Percentiles rank a stretch among this genome's conserved stretches.
Evolutionary conservation across 1,284 basidiomycete genomes (phyloP).

Genomic region (Ustilago xerochloae): DNA sequence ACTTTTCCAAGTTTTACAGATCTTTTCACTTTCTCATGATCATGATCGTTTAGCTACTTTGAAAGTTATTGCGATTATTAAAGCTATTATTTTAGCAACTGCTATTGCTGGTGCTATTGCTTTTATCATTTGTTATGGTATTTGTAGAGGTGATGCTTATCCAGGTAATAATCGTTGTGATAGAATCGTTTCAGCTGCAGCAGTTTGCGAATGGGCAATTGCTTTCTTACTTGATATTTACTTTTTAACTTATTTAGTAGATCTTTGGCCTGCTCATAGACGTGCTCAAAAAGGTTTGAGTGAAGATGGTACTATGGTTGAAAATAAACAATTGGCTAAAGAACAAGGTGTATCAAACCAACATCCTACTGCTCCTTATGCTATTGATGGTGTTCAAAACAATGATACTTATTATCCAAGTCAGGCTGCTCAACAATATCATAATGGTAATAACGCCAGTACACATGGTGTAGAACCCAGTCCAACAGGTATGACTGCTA

Average conservation of each 20-base stretch:
- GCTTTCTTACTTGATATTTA: constrained; percentile 70
- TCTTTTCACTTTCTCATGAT: constrained; percentile 69
- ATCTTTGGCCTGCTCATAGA: constrained; percentile 61
- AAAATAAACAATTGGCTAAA: constrained; percentile 44
- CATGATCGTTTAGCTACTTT: constrained; percentile 70
- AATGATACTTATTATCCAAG: constrained; percentile 48
- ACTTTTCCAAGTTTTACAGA: constrained; percentile 71
- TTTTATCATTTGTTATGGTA: constrained; percentile 70
- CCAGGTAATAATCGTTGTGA: constrained; percentile 67
- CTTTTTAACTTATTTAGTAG: constrained; percentile 67
- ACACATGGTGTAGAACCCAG: constrained; percentile 19
- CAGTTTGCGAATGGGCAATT: constrained; percentile 63
- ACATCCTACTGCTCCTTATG: constrained; percentile 31
- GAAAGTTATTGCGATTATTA: constrained; percentile 70
- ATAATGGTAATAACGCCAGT: no score
- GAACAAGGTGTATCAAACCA: constrained; percentile 22
- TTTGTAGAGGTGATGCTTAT: constrained; percentile 53
- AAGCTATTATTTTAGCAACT: constrained; percentile 69
- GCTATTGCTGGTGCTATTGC: constrained; percentile 70
- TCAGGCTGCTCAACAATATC: constrained; percentile 25
- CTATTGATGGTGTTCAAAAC: constrained; percentile 37
- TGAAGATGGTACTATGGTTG: constrained; percentile 52
- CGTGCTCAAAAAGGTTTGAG: constrained; percentile 47
- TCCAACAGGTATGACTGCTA: constrained; percentile 8
- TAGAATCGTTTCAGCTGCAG: constrained; percentile 69